Base-by-base conservation (phyloP, 2,329 filamentous ascomycete genomes). In the Calonectria fujianensis region DNA sequence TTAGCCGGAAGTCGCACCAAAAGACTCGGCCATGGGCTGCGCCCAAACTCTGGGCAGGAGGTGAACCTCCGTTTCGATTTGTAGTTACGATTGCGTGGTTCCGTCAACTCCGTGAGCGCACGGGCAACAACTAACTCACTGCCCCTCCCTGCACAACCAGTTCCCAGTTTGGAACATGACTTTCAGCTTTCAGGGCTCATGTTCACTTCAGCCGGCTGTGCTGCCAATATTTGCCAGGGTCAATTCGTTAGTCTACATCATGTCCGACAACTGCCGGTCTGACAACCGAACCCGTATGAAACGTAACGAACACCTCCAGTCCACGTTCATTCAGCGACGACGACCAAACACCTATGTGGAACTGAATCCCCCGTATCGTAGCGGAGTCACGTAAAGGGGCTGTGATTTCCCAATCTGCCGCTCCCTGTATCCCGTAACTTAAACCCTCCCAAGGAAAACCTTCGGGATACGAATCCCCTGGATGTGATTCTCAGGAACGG, bases 181-280 rank as follows among this genome's bases (percentile, higher is more conserved):
- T 32, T 41, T 72, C 70, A 73, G 52, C 69, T 74, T 50, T 39
- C 52, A 73, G 70, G 72, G 68, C 61, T 54, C 64, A 63, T 69
- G 41, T 63, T 61, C 65, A 37, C 64, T 51, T 69, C 37, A 45
- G 54, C 31, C 65, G 32, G 52, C 27, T 74, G 54, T 76, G 70
- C 71, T 29, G 57, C 70, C 67, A 73, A 75, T 77, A 75, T 73
- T 78, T 39, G 31, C 66, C 8, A 51, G 50, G 52, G 24, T 70
- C 31, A 31, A 31, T 63, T 27, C 48, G 32, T 57, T 39, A 31
- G 37, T 50, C 27, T 29, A 64, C 39, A 72, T 72, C 45, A 71
- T 68, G 65, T 65, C 68, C 31, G 61, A 59, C 71, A 77, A 77
- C 69, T 77, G 73, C 75, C 75, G 73, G 63, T 69, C 69, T 57